Evolutionary conservation across 2,329 filamentous ascomycete species (phyloP).

Genomic region (Penicillium glabrum): DNA sequence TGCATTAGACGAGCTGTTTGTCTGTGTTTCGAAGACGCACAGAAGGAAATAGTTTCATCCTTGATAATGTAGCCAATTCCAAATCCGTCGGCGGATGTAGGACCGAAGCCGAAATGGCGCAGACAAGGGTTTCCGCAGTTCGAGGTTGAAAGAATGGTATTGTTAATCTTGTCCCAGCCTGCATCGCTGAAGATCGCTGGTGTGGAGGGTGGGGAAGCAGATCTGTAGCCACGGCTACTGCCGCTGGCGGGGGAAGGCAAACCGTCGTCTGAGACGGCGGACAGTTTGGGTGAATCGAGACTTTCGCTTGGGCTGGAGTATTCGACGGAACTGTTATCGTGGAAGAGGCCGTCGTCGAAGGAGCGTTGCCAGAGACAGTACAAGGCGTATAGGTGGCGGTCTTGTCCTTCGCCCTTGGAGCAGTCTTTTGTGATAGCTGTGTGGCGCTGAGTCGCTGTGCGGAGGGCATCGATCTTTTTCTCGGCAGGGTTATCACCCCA

Average conservation of each 20-base stretch:
- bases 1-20: constrained; percentile 91
- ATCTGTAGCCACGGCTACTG: constrained; percentile 57
- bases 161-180: constrained; percentile 95
- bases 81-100: constrained; percentile 89
- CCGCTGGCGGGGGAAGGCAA: constrained; percentile 33
- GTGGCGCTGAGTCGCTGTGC: constrained; percentile 80
- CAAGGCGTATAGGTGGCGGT: constrained; percentile 89
- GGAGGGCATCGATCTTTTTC: constrained; percentile 81
- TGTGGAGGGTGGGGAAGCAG: constrained; percentile 42
- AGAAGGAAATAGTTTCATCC: constrained; percentile 85
- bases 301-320: constrained; percentile 59
- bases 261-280: constrained; percentile 40
- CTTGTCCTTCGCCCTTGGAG: constrained; percentile 85
- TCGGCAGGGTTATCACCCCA: constrained; percentile 87
- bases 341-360: constrained; percentile 67
- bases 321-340: constrained; percentile 56
- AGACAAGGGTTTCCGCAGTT: constrained; percentile 97
- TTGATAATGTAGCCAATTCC: constrained; percentile 99
- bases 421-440: constrained; percentile 77
- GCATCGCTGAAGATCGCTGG: constrained; percentile 82
- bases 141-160: constrained; percentile 90
- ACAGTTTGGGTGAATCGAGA: constrained; percentile 27
- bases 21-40: constrained; percentile 87
- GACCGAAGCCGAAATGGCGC: constrained; percentile 94
- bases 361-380: constrained; percentile 93